Percentiles rank a stretch among this genome's conserved stretches.
phyloP scores from a whole-genome alignment of 257 asterid species.

The Voacanga thouarsii region DNA sequence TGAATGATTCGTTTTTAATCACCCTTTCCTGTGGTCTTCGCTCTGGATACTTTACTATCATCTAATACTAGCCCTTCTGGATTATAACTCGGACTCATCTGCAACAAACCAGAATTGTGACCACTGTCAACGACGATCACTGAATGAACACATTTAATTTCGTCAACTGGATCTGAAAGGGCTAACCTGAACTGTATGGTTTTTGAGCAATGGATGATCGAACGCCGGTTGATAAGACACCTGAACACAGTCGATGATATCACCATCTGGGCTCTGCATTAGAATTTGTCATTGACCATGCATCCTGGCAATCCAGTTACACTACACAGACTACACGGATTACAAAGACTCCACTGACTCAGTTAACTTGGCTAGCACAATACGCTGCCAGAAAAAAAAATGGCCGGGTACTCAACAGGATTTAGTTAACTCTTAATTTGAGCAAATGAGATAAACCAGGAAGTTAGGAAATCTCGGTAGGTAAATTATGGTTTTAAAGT shows the following conservation, averaged over 20 bases:
- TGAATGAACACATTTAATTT: not conserved
- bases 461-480: too few relatives aligned
- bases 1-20: slow-evolving; percentile 42
- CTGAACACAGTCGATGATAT: slow-evolving; percentile 70
- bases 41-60: slow-evolving; percentile 28
- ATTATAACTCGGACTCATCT: slow-evolving; percentile 79
- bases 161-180: not conserved
- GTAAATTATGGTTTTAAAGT: too few relatives aligned
- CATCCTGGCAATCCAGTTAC: slow-evolving; percentile 8
- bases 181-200: slow-evolving; percentile 69
- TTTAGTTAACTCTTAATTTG: too few relatives aligned
- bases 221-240: slow-evolving; percentile 69
- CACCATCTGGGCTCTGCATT: slow-evolving; percentile 87
- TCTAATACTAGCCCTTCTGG: slow-evolving; percentile 54
- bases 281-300: slow-evolving; percentile 5
- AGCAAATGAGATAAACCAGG: too few relatives aligned
- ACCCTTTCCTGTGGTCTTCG: slow-evolving; percentile 16
- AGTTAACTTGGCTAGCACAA: too few relatives aligned
- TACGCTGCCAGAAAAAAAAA: too few relatives aligned
- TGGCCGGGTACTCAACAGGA: too few relatives aligned
- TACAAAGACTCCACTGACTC: too few relatives aligned
- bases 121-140: not conserved
- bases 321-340: too few relatives aligned
- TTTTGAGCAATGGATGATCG: slow-evolving; percentile 66
- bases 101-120: slow-evolving; percentile 12